Base-by-base conservation (phyloP, 2,329 filamentous ascomycete genomes). In the Malbranchea zuffiana region DNA sequence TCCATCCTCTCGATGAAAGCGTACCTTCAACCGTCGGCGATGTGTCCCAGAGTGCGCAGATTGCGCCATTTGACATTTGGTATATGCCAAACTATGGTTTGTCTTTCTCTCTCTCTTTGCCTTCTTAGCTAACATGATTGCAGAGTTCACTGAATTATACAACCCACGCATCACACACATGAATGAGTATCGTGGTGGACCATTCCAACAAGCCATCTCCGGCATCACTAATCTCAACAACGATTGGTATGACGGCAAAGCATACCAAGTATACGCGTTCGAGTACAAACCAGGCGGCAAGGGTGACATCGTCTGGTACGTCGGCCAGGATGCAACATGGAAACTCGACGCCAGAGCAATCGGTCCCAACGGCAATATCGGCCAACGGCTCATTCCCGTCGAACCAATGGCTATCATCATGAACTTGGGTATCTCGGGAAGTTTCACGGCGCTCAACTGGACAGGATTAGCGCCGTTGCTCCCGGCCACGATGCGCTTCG, bases 341-440 rank as follows among this genome's bases (percentile, higher is more conserved):
- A 78, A 73, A 24, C 56, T 82, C 37, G 67, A 74, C 42, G 70
- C 60, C 20, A 61, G 70, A 25, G 65, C 78, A 2, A 60, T 80
- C 11, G 72, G 77, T 4, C 73, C 77, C 1, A 82, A 82, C 44
- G 80, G 78, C 40, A 83, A 83, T 50, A 60, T 83, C 39, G 78
- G 75, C 5, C 72, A 78, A 47, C 65, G 79, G 45, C 57, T 71
- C 13, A 72, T 82, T 35, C 76, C 78, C 0, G 61, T 75, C 46
- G 79, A 83, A 51, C 80, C 80, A 2, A 69, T 83, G 74, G 53
- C 74, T 1, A 59, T 82, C 12, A 65, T 82, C 47, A 67, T 75
- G 60, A 83, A 83, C 51, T 72, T 82, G 48, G 80, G 79, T 49
- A 80, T 83, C 72, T 77, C 74, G 3, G 67, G 68, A 48, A 73